Percentiles rank a stretch among this genome's conserved stretches.
phyloP scores from a whole-genome alignment of 495 filamentous ascomycete species.

The Xylaria intraflava region DNA sequence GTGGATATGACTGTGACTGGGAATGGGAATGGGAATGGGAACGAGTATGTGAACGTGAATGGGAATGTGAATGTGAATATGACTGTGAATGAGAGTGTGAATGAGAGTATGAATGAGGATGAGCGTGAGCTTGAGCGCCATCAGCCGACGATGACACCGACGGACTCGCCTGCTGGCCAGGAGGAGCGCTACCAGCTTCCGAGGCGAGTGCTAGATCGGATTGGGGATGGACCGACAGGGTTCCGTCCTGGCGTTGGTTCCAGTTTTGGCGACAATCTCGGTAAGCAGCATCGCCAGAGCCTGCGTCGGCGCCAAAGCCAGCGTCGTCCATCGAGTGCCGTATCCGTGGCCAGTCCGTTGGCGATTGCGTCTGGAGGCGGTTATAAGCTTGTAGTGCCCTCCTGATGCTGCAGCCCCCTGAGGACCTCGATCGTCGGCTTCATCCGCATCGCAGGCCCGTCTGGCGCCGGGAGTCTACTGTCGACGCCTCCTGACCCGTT shows the following conservation, averaged over 20 bases:
- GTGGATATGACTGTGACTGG: background rate
- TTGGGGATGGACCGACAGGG: constrained; percentile 9
- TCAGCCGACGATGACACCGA: background rate
- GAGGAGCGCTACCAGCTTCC: no score
- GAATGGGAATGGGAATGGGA: background rate
- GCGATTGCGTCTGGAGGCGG: no score
- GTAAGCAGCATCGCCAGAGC: background rate
- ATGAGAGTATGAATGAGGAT: background rate
- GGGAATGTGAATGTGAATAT: background rate
- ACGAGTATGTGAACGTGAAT: background rate
- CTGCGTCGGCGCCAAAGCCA: no score
- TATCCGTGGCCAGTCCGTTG: no score
- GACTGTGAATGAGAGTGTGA: background rate
- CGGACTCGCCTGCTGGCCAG: no score
- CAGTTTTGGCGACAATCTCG: constrained; percentile 7
- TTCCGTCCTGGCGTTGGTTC: background rate
- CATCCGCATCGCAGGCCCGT: no score
- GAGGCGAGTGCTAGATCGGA: background rate
- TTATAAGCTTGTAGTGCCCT: no score
- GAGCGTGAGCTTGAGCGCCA: background rate
- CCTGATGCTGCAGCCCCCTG: no score
- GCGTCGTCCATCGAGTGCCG: no score
- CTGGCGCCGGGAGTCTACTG: no score
- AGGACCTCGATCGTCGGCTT: no score
- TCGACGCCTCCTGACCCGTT: no score